Percentiles rank a stretch among this genome's conserved stretches.
These are phyloP conservation scores for Marasmius tenuissimus DNA, from an alignment of 1,284 basidiomycete genomes.

Conservation along the genomic window DNA sequence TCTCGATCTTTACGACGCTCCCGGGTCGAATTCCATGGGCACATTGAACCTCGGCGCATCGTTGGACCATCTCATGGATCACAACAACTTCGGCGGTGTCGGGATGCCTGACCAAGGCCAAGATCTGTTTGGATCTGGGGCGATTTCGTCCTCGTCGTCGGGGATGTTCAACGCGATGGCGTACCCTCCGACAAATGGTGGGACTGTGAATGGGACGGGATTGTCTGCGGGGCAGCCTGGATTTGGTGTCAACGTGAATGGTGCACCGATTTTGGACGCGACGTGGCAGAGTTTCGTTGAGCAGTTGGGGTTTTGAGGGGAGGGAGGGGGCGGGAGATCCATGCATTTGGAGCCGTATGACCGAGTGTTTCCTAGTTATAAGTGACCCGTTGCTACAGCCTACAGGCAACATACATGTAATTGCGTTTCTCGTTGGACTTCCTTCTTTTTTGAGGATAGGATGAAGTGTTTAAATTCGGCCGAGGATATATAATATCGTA, in stretches of 20 bases:
- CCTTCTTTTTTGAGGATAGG: too few species aligned
- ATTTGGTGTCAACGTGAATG: conserved; percentile 11
- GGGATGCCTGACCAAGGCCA: too few species aligned
- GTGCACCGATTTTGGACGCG: conserved; percentile 47
- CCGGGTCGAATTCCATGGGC: conserved; percentile 1
- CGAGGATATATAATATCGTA: too few species aligned
- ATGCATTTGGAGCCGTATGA: too few species aligned
- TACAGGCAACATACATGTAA: too few species aligned
- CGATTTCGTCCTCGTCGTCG: conserved; percentile 3
- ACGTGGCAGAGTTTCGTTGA: conserved; percentile 69
- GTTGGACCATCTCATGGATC: not conserved
- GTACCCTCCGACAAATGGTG: conserved; percentile 19
- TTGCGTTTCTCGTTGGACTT: too few species aligned
- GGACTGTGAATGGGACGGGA: not conserved
- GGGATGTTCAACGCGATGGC: conserved; percentile 5
- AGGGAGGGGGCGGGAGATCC: too few species aligned
- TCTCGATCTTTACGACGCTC: conserved; percentile 23
- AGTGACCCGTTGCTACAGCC: too few species aligned
- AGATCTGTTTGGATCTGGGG: conserved; percentile 3
- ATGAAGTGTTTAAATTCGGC: too few species aligned
- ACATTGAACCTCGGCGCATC: too few species aligned
- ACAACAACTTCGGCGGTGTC: not conserved
- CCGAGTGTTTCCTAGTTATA: too few species aligned
- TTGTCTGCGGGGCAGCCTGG: not conserved
- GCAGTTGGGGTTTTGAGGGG: conserved; percentile 57